Percentiles rank a stretch among this genome's conserved stretches.
phyloP scores from a whole-genome alignment of 306 rosid species.

The Bauhinia variegata region DNA sequence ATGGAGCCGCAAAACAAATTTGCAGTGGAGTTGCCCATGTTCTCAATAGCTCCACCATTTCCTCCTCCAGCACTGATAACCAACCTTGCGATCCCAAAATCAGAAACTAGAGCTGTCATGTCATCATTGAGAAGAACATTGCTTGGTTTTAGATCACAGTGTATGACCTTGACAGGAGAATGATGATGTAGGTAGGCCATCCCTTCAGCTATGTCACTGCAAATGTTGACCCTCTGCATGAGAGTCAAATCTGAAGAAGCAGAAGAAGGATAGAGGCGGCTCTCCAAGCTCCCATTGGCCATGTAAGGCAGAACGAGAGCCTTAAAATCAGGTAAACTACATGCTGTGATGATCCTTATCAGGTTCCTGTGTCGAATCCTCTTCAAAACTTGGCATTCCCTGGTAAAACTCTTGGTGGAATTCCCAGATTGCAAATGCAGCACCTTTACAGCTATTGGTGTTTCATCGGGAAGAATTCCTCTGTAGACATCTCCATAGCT shows the following conservation, averaged over 20 bases:
- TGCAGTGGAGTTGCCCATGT: conserved; percentile 64
- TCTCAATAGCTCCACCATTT: conserved; percentile 49
- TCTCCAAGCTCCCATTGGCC: conserved; percentile 77
- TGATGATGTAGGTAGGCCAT: conserved; percentile 84
- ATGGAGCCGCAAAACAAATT: conserved; percentile 63
- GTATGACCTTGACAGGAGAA: conserved; percentile 70
- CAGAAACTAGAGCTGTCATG: conserved; percentile 79
- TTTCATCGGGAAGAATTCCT: conserved; percentile 64
- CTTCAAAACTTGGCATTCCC: conserved; percentile 75
- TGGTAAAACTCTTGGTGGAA: conserved; percentile 61
- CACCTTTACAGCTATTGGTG: conserved; percentile 65
- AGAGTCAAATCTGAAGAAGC: conserved; percentile 61
- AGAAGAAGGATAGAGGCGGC: conserved; percentile 54
- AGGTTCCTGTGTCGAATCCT: conserved; percentile 76
- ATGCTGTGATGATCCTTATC: conserved; percentile 74
- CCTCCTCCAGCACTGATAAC: conserved; percentile 55
- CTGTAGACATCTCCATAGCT: conserved; percentile 63
- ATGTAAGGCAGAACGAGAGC: conserved; percentile 75
- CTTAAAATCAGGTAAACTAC: conserved; percentile 76
- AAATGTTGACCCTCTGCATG: conserved; percentile 66
- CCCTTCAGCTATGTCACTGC: conserved; percentile 81
- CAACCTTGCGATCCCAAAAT: conserved; percentile 70
- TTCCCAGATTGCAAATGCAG: conserved; percentile 62
- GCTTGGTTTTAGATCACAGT: conserved; percentile 75
- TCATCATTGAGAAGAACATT: conserved; percentile 74